These are phyloP conservation scores for Vigna mungo DNA, from an alignment of 306 rosid genomes.

Conservation along the genomic window DNA sequence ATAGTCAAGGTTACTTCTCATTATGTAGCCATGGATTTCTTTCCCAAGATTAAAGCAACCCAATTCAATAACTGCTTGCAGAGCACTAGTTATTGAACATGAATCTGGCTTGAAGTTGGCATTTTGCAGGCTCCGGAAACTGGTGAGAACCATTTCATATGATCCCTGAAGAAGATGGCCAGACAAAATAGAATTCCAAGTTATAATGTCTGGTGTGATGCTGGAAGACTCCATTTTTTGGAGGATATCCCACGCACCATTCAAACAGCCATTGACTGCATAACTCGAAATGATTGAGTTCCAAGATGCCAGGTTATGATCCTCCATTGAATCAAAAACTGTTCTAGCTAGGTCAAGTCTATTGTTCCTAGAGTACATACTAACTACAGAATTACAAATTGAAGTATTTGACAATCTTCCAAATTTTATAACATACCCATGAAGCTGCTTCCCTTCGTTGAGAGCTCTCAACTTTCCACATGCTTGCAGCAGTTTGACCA, in stretches of 20 bases:
- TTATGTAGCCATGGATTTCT: conserved; percentile 67
- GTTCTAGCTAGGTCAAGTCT: conserved; percentile 54
- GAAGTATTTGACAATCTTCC: conserved; percentile 53
- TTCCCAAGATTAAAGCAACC: conserved; percentile 59
- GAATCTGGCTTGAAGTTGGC: conserved; percentile 65
- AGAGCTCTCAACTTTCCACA: conserved; percentile 74
- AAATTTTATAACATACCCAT: conserved; percentile 68
- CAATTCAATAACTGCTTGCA: conserved; percentile 61
- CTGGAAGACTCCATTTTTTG: conserved; percentile 53
- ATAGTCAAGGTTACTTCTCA: conserved; percentile 59
- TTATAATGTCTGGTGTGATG: conserved; percentile 69
- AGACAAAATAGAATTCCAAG: conserved; percentile 76
- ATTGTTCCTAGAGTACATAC: conserved; percentile 73
- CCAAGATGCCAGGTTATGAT: conserved; percentile 67
- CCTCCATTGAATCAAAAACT: conserved; percentile 65
- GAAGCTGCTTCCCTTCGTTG: conserved; percentile 73
- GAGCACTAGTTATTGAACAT: conserved; percentile 66
- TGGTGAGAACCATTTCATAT: conserved; percentile 47
- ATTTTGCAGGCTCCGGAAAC: conserved; percentile 54
- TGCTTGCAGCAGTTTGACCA: conserved; percentile 67
- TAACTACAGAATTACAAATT: conserved; percentile 68
- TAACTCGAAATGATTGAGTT: conserved; percentile 66
- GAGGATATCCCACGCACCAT: conserved; percentile 55
- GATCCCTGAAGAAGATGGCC: conserved; percentile 66
- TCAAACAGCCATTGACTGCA: conserved; percentile 51